A percentile compares a stretch with the other conserved stretches of the same genome.
These are phyloP conservation scores for Kazachstania sp. DNA, from an alignment of 1,139 yeast genomes.

Conservation along the genomic window DNA sequence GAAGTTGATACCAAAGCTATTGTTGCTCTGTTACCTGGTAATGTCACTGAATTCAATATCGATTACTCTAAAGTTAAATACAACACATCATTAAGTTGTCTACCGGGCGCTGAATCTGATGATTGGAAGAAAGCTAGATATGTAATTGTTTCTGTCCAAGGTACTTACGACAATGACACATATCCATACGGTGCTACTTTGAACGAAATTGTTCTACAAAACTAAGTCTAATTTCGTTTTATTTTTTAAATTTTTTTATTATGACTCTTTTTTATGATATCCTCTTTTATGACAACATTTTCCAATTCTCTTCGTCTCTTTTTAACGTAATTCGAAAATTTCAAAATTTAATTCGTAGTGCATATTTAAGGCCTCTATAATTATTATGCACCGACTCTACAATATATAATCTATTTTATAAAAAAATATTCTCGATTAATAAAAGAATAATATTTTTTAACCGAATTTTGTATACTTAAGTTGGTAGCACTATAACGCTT, in stretches of 20 bases:
- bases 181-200: conserved; percentile 50
- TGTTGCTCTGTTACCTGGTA: conserved; percentile 40
- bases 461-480: background rate
- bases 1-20: conserved; percentile 23
- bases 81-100: conserved; percentile 6
- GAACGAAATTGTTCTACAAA: conserved; percentile 40
- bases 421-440: background rate
- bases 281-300: background rate
- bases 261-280: background rate
- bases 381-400: background rate
- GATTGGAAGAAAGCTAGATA: conserved; percentile 33
- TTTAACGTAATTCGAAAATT: background rate
- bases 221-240: background rate
- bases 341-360: background rate
- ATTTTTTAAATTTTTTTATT: too few relatives aligned
- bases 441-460: background rate
- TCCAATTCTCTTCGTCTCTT: background rate
- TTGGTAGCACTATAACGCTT: too few relatives aligned
- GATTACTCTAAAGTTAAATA: conserved; percentile 19
- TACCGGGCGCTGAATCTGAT: conserved; percentile 1
- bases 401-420: background rate
- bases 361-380: background rate
- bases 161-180: conserved; percentile 36
- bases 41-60: conserved; percentile 40
- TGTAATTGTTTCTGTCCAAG: conserved; percentile 44